phyloP scores from a whole-genome alignment of 768 basidiomycete species.

The Chiua virens region DNA sequence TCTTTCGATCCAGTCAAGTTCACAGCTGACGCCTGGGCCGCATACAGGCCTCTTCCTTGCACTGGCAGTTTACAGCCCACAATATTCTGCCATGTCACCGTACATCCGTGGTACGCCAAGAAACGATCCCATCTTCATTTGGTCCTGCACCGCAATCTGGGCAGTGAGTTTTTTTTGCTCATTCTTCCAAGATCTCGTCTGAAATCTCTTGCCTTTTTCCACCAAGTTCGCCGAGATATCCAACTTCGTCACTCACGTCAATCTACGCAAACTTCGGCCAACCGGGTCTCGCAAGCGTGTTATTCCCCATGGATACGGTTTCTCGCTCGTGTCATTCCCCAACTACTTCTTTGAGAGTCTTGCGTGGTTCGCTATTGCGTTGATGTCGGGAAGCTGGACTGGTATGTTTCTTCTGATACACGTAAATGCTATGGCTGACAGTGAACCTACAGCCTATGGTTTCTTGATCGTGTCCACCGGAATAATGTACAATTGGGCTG shows the following conservation, averaged over 20 bases:
- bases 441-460: constrained; percentile 46
- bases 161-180: constrained; percentile 50
- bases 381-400: constrained; percentile 75
- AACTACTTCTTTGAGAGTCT: constrained; percentile 94
- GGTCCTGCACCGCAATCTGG: constrained; percentile 66
- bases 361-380: constrained; percentile 67
- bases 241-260: constrained; percentile 82
- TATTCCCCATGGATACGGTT: constrained; percentile 94
- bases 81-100: constrained; percentile 65
- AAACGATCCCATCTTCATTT: constrained; percentile 66
- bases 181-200: background rate
- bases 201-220: background rate
- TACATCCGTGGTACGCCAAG: constrained; percentile 62
- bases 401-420: constrained; percentile 42
- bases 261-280: constrained; percentile 81
- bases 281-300: constrained; percentile 72
- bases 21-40: constrained; percentile 1
- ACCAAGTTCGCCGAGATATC: constrained; percentile 79
- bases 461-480: constrained; percentile 62
- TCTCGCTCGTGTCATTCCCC: constrained; percentile 81
- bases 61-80: constrained; percentile 77
- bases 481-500: constrained; percentile 86
- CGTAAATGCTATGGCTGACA: background rate
- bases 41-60: constrained; percentile 70
- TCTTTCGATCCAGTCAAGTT: background rate